Evolutionary conservation across 257 asterid genomes (phyloP), one percentile per base, ranked within the genome.

Genomic region (Lycium barbarum): DNA sequence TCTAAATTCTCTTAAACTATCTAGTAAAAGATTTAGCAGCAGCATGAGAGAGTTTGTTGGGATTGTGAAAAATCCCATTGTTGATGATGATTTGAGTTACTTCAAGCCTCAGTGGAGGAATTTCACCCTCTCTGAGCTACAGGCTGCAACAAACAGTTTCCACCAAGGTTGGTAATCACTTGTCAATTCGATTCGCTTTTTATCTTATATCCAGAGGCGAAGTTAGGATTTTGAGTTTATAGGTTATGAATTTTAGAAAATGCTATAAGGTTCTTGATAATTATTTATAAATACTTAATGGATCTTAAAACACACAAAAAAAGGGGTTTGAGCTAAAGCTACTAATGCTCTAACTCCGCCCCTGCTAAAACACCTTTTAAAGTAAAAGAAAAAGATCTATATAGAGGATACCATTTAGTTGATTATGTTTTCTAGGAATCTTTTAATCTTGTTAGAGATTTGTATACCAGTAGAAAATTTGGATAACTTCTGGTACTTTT

Each of bases 21-120:
- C 95, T 0, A 40, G 45, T 40, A 91, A 84, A 86, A 87, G 87
- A 71, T 91, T 93, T 53, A 92, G 97, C 86, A 88, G 90, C 65
- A 95, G 96, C 86, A 61, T 88, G 94, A 87, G 93, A 88, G 94
- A 93, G 79, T 90, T 88, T 49, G 82, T 81, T 70, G 35, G 85
- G 51, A 80, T 79, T 10, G 85, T 9, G 53, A 67, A 90, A 2
- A 85, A 83, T 73, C 89, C 94, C 15, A 79, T 91, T 12, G 61
- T 90, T 3, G 94, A 93, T 66, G 79, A 88, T 15, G 85, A 86
- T 87, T 79, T 89, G 84, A 94, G 88, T 88, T 90, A 92, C 86
- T 95, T 93, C 84, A 95, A 89, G 92, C 98, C 98, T 47, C 98
- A 91, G n/a, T 93, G 98, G 98, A 95, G 88, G 91, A 93, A 85